phyloP scores from a whole-genome alignment of 192 early-diverging fungal genomes.

The Endogone sp. region DNA sequence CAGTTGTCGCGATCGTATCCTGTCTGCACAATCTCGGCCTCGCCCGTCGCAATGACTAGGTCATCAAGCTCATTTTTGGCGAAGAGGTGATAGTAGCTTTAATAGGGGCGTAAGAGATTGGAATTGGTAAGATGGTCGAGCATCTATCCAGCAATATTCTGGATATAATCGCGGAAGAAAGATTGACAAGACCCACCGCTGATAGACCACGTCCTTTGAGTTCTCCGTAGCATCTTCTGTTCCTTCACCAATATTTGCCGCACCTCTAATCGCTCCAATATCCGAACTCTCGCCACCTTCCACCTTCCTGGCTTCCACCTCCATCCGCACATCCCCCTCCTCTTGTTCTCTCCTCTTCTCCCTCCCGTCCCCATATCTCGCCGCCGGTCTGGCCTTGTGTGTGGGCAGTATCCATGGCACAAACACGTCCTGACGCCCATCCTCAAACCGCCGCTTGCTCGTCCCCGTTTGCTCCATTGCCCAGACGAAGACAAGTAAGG shows the following conservation, averaged over 20 bases:
- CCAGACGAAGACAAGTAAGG: conserved; percentile 90
- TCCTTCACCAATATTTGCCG: background rate
- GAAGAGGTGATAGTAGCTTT: conserved; percentile 92
- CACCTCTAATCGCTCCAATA: too few relatives aligned
- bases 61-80: conserved; percentile 79
- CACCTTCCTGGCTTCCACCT: conserved; percentile 30
- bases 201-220: background rate
- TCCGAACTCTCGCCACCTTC: too few relatives aligned
- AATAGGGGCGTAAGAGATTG: conserved; percentile 15
- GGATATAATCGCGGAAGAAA: background rate
- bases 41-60: conserved; percentile 49
- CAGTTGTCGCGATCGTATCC: conserved; percentile 97
- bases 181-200: background rate
- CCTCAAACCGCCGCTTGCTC: conserved; percentile 73
- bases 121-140: conserved; percentile 5
- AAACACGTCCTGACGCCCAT: conserved; percentile 81
- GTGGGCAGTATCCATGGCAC: conserved; percentile 86
- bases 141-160: conserved; percentile 8
- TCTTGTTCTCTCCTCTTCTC: conserved; percentile 18
- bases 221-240: background rate
- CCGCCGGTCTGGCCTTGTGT: background rate
- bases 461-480: conserved; percentile 85
- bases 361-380: conserved; percentile 16
- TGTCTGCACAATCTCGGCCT: conserved; percentile 50
- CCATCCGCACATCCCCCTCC: conserved; percentile 39